These are phyloP conservation scores for Lindgomyces ingoldianus DNA, from an alignment of 495 filamentous ascomycete species.

Conservation along the genomic window DNA sequence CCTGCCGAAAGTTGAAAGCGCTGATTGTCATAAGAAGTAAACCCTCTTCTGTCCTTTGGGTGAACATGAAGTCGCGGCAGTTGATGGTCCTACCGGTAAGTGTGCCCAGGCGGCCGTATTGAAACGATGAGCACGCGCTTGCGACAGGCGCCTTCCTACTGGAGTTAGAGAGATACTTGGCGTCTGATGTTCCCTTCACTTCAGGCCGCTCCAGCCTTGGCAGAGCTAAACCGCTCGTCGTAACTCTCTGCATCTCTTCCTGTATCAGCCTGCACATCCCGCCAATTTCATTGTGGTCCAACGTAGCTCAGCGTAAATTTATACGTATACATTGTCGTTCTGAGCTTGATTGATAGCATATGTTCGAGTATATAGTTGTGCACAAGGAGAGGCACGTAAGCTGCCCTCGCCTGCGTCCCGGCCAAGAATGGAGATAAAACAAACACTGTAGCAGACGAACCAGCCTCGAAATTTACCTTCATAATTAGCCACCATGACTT, in stretches of 20 bases:
- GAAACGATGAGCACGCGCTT: too few species aligned
- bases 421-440: neutral
- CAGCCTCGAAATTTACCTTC: neutral
- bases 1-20: too few species aligned
- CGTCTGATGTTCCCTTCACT: neutral
- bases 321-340: neutral
- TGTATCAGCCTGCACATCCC: neutral
- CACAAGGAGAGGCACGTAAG: neutral
- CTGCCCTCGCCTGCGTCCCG: neutral
- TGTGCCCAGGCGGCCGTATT: too few species aligned
- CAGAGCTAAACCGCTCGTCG: neutral
- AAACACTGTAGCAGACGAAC: neutral
- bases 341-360: neutral
- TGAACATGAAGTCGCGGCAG: too few species aligned
- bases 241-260: neutral
- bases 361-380: neutral
- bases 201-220: neutral
- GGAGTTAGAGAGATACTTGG: too few species aligned
- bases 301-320: neutral
- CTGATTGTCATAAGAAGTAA: too few species aligned
- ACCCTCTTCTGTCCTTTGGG: too few species aligned
- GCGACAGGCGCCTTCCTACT: too few species aligned
- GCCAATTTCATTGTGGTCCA: neutral
- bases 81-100: too few species aligned
- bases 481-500: neutral